Percentiles rank a stretch among this genome's conserved stretches.
Evolutionary conservation across 352 stramenopile genomes (phyloP).

Genomic region (Pythium brassicae): DNA sequence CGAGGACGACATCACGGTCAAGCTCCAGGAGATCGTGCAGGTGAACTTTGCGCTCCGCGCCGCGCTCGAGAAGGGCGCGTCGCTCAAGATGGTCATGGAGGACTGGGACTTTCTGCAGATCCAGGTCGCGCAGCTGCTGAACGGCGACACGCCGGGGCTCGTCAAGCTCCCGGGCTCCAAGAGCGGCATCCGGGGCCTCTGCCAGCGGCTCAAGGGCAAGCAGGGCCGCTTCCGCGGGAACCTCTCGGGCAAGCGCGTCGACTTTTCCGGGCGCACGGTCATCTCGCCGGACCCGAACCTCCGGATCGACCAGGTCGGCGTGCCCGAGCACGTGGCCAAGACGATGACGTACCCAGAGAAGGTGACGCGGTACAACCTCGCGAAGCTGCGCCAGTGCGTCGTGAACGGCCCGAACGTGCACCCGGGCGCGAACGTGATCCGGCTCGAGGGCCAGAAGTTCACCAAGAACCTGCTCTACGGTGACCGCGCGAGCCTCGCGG

Average conservation of each 20-base stretch:
- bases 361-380: constrained; percentile 97
- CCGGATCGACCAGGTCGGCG: constrained; percentile 92
- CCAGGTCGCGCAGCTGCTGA: constrained; percentile 97
- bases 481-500: constrained; percentile 90
- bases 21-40: constrained; percentile 99
- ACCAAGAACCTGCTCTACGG: constrained; percentile 93
- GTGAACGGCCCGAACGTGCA: constrained; percentile 95
- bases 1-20: constrained; percentile 98
- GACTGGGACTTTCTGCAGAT: constrained; percentile 99
- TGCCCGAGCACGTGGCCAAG: constrained; percentile 95
- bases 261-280: constrained; percentile 99
- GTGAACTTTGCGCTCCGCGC: constrained; percentile 96
- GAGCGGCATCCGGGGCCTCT: constrained; percentile 96
- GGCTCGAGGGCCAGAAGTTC: constrained; percentile 81
- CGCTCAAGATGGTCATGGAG: constrained; percentile 98
- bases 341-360: constrained; percentile 99
- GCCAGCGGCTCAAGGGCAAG: constrained; percentile 97
- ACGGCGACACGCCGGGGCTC: constrained; percentile 97
- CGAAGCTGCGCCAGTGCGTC: constrained; percentile 94
- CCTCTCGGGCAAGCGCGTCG: constrained; percentile 97
- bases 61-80: constrained; percentile 93
- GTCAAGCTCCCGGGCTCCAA: constrained; percentile 91
- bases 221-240: constrained; percentile 99
- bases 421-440: constrained; percentile 95
- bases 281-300: constrained; percentile 99